Base-by-base conservation (phyloP, 306 rosid genomes). In the Gynostemma pentaphyllum region DNA sequence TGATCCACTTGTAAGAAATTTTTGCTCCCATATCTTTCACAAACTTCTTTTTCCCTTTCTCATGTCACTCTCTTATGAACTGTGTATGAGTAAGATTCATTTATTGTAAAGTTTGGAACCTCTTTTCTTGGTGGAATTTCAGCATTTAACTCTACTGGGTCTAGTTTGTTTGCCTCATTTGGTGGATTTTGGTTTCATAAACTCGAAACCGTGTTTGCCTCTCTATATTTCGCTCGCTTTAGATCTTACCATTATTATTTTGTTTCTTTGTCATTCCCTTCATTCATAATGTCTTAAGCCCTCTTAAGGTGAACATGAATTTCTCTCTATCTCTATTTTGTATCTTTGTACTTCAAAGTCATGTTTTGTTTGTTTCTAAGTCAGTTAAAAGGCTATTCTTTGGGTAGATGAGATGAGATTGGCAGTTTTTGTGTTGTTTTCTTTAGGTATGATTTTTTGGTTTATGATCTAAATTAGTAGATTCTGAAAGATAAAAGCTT, bases 1-100 rank as follows among this genome's bases (percentile, higher is more conserved):
- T 41, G 96, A 84, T 49, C 99, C 99, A 8, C 48, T 84, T 41
- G 99, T 94, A 82, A 82, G 82, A 66, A 45, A 51, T 27, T 44
- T 47, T 8, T 24, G 21, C 12, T 1, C 37, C 37, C 32, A 16
- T 24, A 50, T 40, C 12, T 30, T 15, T 5, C 34, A 60, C 32
- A 32, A 47, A 28, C 10, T 23, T 49, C 44, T 59, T 63, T 55
- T 40, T 11, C 21, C 11, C 2, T 68, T 39, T 52, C 30, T 13
- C 21, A 13, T 45, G 14, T 10, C 63, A 1, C 12, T 34, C 51
- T 22, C 18, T 56, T 68, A 4, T 29, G 30, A 30, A n/a, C n/a
- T n/a, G 30, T 68, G 7, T 46, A 18, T 32, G 2, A 12, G 52
- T 40, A 14, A 14, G 22, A 14, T 47, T 11, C 53, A 30, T 47